Evolutionary conservation across 192 early-diverging fungal species (phyloP), one percentile per base, ranked within the genome.

Genomic region (Linnemannia hyalina): DNA sequence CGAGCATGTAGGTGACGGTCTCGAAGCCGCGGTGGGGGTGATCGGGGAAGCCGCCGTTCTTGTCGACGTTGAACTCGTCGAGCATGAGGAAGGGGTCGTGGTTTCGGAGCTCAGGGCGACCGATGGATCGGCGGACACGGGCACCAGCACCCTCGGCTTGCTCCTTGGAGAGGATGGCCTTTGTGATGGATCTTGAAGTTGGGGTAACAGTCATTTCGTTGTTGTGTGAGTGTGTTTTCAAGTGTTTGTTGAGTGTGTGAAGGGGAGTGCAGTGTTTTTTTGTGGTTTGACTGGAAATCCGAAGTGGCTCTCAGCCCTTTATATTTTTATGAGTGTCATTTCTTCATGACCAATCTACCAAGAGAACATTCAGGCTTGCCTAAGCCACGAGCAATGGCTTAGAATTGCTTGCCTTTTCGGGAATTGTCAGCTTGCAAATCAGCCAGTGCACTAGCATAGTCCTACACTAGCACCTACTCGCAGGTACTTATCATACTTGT

Each of bases 71-170:
- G 72, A 82, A 80, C 60, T 88, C 79, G 46, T 77, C 84, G 49
- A 85, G 77, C 75, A 89, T 82, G 52, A 89, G 72, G 75, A 89
- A 89, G 65, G 85, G 88, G 70, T 89, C 88, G 73, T 87, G 88
- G 70, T 81, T 81, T 26, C 80, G 73, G 46, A 81, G 80, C 47
- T 81, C 80, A 29, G 82, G 89, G 7, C 91, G 92, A 47, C 95
- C 95, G 70, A 98, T 94, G 22, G 93, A 91, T 9, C 97, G 92
- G 65, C 94, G 94, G 35, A 98, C 96, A 72, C 89, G 89, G 46
- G 96, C 95, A 44, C 96, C 97, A 46, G 88, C 95, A 41, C 96
- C 96, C 82, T 98, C 97, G 71, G 91, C 88, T 89, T 93, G 92
- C 9, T 81, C 80, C 52, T 44, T 47, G 23, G 80, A 81, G 35